Conservation (phyloP, 441 rosid genomes). For the Flueggea neowawraea region DNA sequence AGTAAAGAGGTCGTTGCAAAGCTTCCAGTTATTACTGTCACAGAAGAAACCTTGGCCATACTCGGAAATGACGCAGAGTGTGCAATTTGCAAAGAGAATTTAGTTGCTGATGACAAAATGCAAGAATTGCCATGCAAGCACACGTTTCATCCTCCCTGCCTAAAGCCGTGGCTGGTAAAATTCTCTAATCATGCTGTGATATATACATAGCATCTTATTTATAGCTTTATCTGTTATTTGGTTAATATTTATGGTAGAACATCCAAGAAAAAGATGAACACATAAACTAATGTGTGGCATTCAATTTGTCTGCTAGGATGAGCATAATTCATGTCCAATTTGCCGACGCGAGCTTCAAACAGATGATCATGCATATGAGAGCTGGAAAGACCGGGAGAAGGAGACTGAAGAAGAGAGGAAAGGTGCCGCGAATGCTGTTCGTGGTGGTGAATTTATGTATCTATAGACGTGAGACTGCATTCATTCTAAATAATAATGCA, state of each 20-base stretch:
- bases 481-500: too few species aligned
- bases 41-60: slow-evolving; percentile 59
- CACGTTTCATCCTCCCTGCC: slow-evolving; percentile 85
- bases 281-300: too few species aligned
- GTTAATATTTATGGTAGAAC: too few species aligned
- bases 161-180: slow-evolving; percentile 95
- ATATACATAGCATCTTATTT: too few species aligned
- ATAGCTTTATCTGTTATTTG: too few species aligned
- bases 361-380: slow-evolving; percentile 88
- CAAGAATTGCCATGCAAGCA: slow-evolving; percentile 96
- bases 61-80: slow-evolving; percentile 72
- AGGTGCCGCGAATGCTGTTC: slow-evolving; percentile 90
- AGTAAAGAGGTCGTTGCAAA: slow-evolving; percentile 93
- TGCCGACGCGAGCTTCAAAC: slow-evolving; percentile 85
- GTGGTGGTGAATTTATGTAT: slow-evolving; percentile 90
- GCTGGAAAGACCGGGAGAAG: slow-evolving; percentile 86
- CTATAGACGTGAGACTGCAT: slow-evolving; percentile 21
- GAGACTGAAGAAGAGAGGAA: slow-evolving; percentile 87
- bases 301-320: slow-evolving; percentile 45
- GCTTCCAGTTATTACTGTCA: slow-evolving; percentile 66
- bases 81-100: slow-evolving; percentile 82
- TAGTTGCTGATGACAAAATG: slow-evolving; percentile 80
- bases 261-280: too few species aligned
- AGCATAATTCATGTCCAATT: slow-evolving; percentile 93
- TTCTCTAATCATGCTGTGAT: background rate